Evolutionary conservation across 106 monocot species (phyloP).

Genomic region (Dendrobium officinale): DNA sequence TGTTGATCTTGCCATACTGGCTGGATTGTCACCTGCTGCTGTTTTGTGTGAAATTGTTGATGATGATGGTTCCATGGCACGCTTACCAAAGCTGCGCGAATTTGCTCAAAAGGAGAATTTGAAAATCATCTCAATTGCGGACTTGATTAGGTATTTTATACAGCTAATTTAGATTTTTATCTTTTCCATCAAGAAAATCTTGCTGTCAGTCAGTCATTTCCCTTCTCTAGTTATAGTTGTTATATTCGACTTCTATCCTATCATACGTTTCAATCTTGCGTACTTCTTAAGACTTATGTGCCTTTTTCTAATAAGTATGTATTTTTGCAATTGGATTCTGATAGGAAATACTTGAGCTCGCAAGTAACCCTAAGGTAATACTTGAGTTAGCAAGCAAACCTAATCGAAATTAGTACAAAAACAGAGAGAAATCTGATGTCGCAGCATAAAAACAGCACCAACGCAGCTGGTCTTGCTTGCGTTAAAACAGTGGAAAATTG

Average conservation of each 20-base stretch:
- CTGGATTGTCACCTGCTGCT: slow-evolving; percentile 68
- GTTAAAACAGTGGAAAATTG: too few species aligned
- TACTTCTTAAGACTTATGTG: neutral
- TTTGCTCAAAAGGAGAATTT: slow-evolving; percentile 71
- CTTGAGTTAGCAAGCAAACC: too few species aligned
- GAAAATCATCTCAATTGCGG: slow-evolving; percentile 92
- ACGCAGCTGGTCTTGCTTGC: too few species aligned
- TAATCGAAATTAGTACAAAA: too few species aligned
- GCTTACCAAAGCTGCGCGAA: slow-evolving; percentile 76
- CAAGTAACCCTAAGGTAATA: too few species aligned
- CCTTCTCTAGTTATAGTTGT: neutral
- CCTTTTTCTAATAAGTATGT: neutral
- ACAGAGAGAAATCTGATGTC: too few species aligned
- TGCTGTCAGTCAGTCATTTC: neutral
- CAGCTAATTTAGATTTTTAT: neutral
- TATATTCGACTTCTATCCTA: neutral
- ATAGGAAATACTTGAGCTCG: too few species aligned
- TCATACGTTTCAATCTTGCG: neutral
- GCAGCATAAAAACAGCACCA: too few species aligned
- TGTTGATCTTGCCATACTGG: slow-evolving; percentile 74
- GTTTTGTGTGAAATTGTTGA: slow-evolving; percentile 90
- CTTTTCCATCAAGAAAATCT: neutral
- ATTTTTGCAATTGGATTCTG: neutral
- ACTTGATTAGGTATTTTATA: slow-evolving; percentile 66
- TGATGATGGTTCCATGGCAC: slow-evolving; percentile 95